Base-by-base conservation (phyloP, 2,329 filamentous ascomycete genomes). In the Ceratocystis colombiana region DNA sequence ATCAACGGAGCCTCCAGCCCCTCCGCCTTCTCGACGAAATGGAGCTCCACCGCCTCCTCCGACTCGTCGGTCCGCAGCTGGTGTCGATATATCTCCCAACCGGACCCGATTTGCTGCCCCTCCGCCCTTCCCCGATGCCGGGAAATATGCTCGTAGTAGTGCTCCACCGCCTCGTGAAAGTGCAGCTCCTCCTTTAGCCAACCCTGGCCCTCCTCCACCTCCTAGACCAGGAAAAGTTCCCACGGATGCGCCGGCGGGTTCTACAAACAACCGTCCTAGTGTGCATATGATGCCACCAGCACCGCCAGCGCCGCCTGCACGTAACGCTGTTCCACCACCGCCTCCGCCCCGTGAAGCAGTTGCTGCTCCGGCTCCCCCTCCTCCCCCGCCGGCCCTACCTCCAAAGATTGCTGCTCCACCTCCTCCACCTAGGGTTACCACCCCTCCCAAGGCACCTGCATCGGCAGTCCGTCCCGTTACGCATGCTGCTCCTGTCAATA, bases 111-210 rank as follows among this genome's bases (percentile, higher is more conserved):
- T 96, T 77, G 83, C 86, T 70, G 93, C 90, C 7, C 94, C 94
- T 59, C 94, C 94, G 44, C 89, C 93, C 1, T 77, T 97, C 68
- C 85, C 90, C 66, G 92, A 96, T 74, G 94, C 94, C 67, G 94
- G 94, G 46, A 96, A 90, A 75, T 94, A 85, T 73, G 90, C 88
- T 2, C 80, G 86, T 76, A 82, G 86, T 76, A 82, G 74, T 20
- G 59, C 66, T 8, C 66, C 61, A 3, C 67, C 67, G 5, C 68
- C 68, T 25, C 69, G 66, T 20, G 46, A 48, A n/a, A 44, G 61
- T n/a, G 25, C 61, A 1, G 61, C 61, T 17, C 28, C 64, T 12
- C 64, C 63, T 25, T 22, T 68, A n/a, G 67, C 67, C 8, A 55
- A 68, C 22, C 64, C 67, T 41, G 67, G 67, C 17, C 67, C 67